A percentile compares a stretch with the other conserved stretches of the same genome.
These are phyloP conservation scores for Stylonectria norvegica DNA, from an alignment of 2,329 filamentous ascomycete genomes.

Conservation along the genomic window DNA sequence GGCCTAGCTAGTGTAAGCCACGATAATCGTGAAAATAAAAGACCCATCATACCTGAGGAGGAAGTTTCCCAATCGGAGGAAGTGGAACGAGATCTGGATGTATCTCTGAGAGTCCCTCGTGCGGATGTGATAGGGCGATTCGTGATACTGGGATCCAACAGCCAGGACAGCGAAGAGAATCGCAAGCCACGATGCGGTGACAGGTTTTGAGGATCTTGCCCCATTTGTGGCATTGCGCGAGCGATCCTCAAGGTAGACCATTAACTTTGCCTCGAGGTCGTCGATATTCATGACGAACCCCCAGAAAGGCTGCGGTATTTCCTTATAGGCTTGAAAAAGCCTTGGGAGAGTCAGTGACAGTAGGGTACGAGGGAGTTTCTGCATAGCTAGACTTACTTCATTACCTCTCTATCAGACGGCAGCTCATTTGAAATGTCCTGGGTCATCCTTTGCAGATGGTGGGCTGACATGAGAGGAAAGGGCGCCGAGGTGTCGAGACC, in stretches of 20 bases:
- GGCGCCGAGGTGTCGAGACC: conserved; percentile 64
- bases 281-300: conserved; percentile 65
- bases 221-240: conserved; percentile 51
- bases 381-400: conserved; percentile 59
- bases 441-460: conserved; percentile 58
- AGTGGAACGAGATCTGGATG: conserved; percentile 63
- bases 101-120: conserved; percentile 59
- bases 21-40: too few relatives aligned
- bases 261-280: conserved; percentile 61
- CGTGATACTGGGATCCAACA: conserved; percentile 64
- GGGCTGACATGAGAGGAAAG: conserved; percentile 63
- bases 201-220: conserved; percentile 45
- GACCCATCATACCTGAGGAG: conserved; percentile 46
- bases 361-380: too few relatives aligned
- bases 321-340: conserved; percentile 63
- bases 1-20: conserved; percentile 39
- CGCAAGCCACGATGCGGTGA: conserved; percentile 63
- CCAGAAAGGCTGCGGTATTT: conserved; percentile 66
- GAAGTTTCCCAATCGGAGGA: conserved; percentile 61
- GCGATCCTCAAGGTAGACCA: conserved; percentile 63
- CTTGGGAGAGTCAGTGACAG: conserved; percentile 33
- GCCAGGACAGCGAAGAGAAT: conserved; percentile 64
- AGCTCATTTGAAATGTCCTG: conserved; percentile 59
- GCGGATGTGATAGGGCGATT: conserved; percentile 59
- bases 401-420: conserved; percentile 62